Conservation (phyloP, 495 filamentous ascomycete species). For the Penicillium dipodomyicola region DNA sequence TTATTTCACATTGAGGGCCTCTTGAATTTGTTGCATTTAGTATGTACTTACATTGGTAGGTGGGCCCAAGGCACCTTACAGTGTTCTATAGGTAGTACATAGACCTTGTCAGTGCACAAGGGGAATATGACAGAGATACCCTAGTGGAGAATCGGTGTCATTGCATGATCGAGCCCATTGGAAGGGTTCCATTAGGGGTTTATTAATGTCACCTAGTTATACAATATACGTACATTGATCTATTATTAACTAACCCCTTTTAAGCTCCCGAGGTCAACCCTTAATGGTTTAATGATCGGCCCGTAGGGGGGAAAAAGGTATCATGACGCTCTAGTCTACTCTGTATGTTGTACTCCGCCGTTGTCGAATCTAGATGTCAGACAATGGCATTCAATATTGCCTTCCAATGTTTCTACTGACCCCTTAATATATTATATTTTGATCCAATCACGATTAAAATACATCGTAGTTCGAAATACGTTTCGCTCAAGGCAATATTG, state of each 20-base stretch:
- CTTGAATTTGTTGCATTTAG: not conserved
- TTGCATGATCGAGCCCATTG: not conserved
- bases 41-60: not conserved
- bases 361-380: not conserved
- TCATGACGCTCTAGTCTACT: not conserved
- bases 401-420: not conserved
- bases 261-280: not conserved
- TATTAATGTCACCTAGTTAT: not conserved
- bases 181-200: not conserved
- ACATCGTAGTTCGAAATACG: not conserved
- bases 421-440: not conserved
- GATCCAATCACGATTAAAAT: not conserved
- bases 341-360: not conserved
- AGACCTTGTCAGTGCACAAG: not conserved
- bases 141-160: not conserved
- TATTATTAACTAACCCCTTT: slow-evolving; percentile 1
- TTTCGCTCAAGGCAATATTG: not conserved
- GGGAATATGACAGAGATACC: not conserved
- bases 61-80: not conserved
- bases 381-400: not conserved
- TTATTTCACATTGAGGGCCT: not conserved
- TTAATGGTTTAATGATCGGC: not conserved
- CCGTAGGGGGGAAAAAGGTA: not conserved
- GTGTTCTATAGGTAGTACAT: not conserved
- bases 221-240: not conserved